Percentiles rank a stretch among this genome's conserved stretches.
Conservation (phyloP, 805 yeast genomes). For the Pichia phayaonensis region DNA sequence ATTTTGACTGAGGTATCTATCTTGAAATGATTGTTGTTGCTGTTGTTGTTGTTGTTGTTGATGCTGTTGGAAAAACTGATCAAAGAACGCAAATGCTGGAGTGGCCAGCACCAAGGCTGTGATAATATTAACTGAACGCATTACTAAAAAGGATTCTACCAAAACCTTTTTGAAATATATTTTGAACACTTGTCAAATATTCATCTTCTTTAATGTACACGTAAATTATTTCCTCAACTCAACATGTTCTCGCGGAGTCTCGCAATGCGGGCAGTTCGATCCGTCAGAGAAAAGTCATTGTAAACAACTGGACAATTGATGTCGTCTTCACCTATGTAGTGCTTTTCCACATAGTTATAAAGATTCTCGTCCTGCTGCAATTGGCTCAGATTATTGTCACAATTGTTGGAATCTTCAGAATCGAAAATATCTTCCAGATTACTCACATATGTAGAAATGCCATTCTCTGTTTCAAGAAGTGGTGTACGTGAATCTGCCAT, state of each 20-base stretch:
- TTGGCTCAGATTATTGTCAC: background rate
- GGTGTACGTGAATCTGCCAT: background rate
- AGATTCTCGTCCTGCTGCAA: constrained; percentile 27
- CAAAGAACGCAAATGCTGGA: constrained; percentile 16
- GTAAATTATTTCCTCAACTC: background rate
- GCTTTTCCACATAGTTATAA: constrained; percentile 28
- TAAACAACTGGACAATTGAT: constrained; percentile 35
- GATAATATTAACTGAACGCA: background rate
- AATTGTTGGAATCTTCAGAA: background rate
- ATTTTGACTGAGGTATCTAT: constrained; percentile 9
- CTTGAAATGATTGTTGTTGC: constrained; percentile 30
- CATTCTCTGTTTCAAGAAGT: background rate
- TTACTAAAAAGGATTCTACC: background rate
- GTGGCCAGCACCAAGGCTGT: background rate
- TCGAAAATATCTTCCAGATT: background rate
- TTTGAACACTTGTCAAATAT: background rate
- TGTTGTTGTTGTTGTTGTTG: constrained; percentile 24
- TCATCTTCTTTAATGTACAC: too few species aligned
- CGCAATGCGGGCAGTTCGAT: constrained; percentile 14
- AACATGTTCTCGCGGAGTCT: constrained; percentile 1
- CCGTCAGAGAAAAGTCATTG: constrained; percentile 15
- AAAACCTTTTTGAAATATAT: too few species aligned
- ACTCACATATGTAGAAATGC: background rate
- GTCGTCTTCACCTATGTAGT: constrained; percentile 30
- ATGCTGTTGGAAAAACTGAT: constrained; percentile 15